Conservation (phyloP, 2,329 filamentous ascomycete species). For the Fusarium liriodendri region DNA sequence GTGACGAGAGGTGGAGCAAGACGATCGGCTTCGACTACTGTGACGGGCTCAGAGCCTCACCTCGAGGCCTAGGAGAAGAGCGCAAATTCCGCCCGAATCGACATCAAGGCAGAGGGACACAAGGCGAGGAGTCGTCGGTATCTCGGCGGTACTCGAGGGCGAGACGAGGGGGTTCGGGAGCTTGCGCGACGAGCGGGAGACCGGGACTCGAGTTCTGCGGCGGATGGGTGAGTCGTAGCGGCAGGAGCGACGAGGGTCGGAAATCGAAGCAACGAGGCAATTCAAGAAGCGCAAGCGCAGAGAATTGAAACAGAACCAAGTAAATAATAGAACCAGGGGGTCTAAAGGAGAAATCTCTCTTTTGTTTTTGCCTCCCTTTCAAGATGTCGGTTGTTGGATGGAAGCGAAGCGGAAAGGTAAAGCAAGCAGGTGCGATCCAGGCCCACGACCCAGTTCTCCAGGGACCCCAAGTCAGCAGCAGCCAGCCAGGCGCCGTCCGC, state of each 20-base stretch:
- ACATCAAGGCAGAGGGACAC: constrained; percentile 30
- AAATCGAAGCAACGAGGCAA: background rate
- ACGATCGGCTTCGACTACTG: constrained; percentile 12
- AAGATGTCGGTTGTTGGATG: constrained; percentile 11
- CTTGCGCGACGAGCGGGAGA: constrained; percentile 23
- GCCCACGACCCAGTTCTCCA: constrained; percentile 23
- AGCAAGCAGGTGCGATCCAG: constrained; percentile 16
- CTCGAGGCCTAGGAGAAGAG: constrained; percentile 23
- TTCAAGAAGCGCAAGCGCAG: background rate
- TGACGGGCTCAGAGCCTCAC: constrained; percentile 33
- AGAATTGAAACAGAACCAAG: background rate
- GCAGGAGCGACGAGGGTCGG: constrained; percentile 8
- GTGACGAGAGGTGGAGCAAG: constrained; percentile 27
- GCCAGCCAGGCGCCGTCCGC: background rate
- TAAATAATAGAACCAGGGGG: background rate
- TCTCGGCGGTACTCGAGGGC: constrained; percentile 17
- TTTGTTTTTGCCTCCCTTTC: background rate
- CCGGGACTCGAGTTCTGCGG: constrained; percentile 11
- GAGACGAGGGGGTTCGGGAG: background rate
- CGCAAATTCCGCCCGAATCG: constrained; percentile 13
- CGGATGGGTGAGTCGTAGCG: background rate
- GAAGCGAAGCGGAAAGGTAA: constrained; percentile 16
- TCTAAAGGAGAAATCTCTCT: background rate
- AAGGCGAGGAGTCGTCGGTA: constrained; percentile 10
- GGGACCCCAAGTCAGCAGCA: constrained; percentile 33